Conservation (phyloP, 164 flowering plant genomes). For the Piper longum region DNA sequence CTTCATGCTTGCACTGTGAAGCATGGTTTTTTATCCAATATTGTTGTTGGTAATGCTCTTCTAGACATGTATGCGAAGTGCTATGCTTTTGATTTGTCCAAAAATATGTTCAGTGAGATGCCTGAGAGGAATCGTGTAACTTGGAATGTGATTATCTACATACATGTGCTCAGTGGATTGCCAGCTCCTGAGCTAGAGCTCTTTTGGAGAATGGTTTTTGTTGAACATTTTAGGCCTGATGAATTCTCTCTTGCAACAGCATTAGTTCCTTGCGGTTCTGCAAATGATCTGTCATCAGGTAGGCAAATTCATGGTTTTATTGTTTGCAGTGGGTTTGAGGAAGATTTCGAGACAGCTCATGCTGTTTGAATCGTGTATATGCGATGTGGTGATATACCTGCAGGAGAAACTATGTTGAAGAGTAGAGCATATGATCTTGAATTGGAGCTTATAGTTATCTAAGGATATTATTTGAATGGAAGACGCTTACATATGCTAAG, state of each 20-base stretch:
- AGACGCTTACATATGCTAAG: conserved; percentile 14
- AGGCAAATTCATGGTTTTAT: conserved; percentile 20
- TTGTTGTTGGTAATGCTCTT: conserved; percentile 21
- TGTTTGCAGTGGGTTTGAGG: conserved; percentile 15
- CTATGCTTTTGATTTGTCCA: conserved; percentile 5
- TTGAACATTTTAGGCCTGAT: conserved; percentile 13
- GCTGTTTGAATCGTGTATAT: conserved; percentile 26
- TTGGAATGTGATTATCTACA: conserved; percentile 30
- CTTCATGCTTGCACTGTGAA: conserved; percentile 17
- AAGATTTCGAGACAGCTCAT: conserved; percentile 6
- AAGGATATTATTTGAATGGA: conserved; percentile 22
- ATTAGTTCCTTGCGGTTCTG: conserved; percentile 15
- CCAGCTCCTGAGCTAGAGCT: conserved; percentile 16
- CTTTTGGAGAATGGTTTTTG: conserved; percentile 23
- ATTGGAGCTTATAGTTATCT: conserved; percentile 15
- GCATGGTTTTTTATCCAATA: conserved; percentile 15
- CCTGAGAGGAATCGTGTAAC: conserved; percentile 15
- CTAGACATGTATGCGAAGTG: conserved; percentile 22
- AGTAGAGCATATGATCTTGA: conserved; percentile 7
- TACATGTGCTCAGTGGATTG: conserved; percentile 16
- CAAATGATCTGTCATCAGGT: conserved; percentile 13
- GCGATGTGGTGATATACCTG: conserved; percentile 17
- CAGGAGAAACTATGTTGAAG: conserved; percentile 15
- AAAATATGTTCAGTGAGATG: conserved; percentile 25
- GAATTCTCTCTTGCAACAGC: conserved; percentile 19